Percentiles rank a stretch among this genome's conserved stretches.
phyloP scores from a whole-genome alignment of 805 yeast species.

The Candida golubevii region DNA sequence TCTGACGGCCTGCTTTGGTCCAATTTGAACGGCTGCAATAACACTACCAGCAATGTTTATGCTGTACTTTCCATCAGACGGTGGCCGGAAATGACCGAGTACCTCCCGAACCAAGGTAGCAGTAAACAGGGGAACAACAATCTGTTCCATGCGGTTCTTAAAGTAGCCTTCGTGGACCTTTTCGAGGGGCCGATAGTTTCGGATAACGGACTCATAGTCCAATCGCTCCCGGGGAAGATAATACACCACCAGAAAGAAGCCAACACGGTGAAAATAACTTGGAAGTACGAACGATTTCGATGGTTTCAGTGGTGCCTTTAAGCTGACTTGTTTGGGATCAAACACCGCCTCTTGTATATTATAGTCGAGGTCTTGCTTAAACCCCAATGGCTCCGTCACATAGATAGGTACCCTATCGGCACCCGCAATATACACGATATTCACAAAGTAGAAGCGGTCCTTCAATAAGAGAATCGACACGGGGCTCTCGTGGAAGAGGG shows the following conservation, averaged over 20 bases:
- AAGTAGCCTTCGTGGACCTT: not conserved
- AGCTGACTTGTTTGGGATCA: not conserved
- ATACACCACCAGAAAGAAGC: not conserved
- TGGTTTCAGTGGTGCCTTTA: not conserved
- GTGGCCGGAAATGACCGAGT: not conserved
- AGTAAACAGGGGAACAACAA: not conserved
- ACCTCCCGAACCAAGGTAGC: not conserved
- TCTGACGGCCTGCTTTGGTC: not conserved
- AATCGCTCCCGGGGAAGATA: not conserved
- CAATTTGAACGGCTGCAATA: not conserved
- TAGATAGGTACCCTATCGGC: not conserved
- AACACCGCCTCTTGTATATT: not conserved
- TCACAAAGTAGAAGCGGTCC: not conserved
- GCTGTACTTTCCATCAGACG: not conserved
- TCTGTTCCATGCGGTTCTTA: not conserved
- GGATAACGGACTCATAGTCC: not conserved
- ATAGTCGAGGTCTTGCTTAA: not conserved
- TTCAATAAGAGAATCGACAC: not conserved
- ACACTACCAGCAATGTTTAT: not conserved
- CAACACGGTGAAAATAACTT: not conserved
- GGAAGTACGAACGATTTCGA: not conserved
- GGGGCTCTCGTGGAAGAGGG: not conserved
- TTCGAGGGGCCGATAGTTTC: not conserved
- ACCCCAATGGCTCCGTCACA: not conserved
- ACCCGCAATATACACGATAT: not conserved